Evolutionary conservation across 768 basidiomycete species (phyloP).

Genomic region (Coprinopsis sp.): DNA sequence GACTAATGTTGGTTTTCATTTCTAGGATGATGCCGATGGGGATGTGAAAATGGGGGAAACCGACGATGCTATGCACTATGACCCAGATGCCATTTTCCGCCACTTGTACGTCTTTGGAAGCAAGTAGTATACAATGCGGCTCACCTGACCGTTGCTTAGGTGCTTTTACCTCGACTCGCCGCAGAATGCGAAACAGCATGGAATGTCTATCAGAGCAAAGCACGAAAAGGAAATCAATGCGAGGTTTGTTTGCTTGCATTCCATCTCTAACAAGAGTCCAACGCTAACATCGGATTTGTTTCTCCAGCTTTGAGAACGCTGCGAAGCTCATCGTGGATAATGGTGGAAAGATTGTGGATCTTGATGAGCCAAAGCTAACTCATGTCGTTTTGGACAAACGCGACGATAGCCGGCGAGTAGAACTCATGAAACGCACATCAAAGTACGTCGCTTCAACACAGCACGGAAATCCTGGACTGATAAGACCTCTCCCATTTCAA

Average conservation of each 20-base stretch:
- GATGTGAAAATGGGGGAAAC: conserved; percentile 70
- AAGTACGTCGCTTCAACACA: conserved; percentile 41
- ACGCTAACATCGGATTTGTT: conserved; percentile 8
- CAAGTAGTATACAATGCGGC: neutral
- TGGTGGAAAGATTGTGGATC: conserved; percentile 67
- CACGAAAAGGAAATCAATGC: conserved; percentile 46
- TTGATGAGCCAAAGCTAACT: conserved; percentile 76
- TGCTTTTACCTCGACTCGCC: conserved; percentile 88
- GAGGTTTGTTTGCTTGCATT: conserved; percentile 36
- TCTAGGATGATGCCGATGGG: conserved; percentile 14
- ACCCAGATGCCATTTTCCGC: conserved; percentile 71
- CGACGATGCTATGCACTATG: conserved; percentile 68
- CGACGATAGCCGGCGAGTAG: conserved; percentile 66
- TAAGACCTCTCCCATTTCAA: conserved; percentile 23
- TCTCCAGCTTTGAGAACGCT: conserved; percentile 51
- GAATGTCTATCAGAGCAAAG: conserved; percentile 53
- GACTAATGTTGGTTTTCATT: neutral
- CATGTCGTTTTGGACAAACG: conserved; percentile 84
- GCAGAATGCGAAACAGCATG: conserved; percentile 62
- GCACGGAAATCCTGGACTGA: conserved; percentile 12
- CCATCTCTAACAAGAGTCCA: neutral
- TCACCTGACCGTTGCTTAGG: conserved; percentile 34
- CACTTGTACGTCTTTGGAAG: conserved; percentile 57
- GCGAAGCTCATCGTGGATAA: conserved; percentile 52
- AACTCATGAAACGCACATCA: conserved; percentile 66